phyloP scores from a whole-genome alignment of 2,329 filamentous ascomycete genomes.

The Triangularia verruculosa region DNA sequence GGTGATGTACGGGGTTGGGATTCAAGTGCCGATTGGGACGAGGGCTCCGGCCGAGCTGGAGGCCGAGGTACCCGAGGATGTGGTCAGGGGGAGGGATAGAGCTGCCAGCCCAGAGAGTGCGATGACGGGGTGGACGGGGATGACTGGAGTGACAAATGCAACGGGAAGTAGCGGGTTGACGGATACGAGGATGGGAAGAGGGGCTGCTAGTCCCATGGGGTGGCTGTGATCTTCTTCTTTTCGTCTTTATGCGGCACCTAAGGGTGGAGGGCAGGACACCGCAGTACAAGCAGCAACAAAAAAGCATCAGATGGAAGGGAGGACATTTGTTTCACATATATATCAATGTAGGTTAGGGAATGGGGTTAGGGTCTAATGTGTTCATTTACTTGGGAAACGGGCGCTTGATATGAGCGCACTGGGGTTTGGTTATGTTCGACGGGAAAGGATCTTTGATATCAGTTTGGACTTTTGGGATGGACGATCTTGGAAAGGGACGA shows the following conservation, averaged over 20 bases:
- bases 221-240: neutral
- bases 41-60: slow-evolving; percentile 15
- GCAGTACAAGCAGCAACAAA: neutral
- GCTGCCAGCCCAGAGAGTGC: slow-evolving; percentile 14
- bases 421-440: neutral
- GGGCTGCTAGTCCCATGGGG: neutral
- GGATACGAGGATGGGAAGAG: neutral
- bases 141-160: slow-evolving; percentile 5
- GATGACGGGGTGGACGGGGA: slow-evolving; percentile 21
- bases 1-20: slow-evolving; percentile 10
- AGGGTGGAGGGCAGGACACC: neutral
- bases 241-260: neutral
- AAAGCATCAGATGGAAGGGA: neutral
- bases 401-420: neutral
- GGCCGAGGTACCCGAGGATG: slow-evolving; percentile 9
- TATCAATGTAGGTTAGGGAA: neutral
- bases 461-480: neutral
- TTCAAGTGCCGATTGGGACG: neutral
- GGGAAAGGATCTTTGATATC: neutral
- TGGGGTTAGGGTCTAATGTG: neutral
- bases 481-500: neutral
- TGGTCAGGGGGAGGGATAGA: slow-evolving; percentile 12
- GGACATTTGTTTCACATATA: neutral
- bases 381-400: neutral
- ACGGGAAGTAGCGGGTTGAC: neutral